Base-by-base conservation (phyloP, 129 eudicot genomes). In the Deinandra increscens region DNA sequence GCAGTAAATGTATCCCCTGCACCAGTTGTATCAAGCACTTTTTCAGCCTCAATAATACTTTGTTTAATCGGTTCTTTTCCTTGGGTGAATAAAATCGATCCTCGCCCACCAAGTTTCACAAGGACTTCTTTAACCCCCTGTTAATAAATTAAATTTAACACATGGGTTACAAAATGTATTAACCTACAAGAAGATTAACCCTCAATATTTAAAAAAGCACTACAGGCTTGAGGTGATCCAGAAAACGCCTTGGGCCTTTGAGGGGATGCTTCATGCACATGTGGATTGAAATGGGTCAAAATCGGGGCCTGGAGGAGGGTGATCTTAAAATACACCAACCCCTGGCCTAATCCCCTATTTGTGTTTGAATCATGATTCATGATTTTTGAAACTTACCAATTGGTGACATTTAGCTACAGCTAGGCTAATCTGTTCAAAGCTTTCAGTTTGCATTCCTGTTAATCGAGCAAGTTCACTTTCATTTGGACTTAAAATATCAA, bases 1-100 rank as follows among this genome's bases (percentile, higher is more conserved):
- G 98, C 96, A 29, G 98, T 92, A 68, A 92, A 92, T 14, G 98
- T 92, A 68, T 92, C 98, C 37, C 98, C 98, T 18, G 96, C 96
- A 70, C 98, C 98, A 23, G 98, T 92, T 64, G 98, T 92, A 66
- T 92, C 98, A 10, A 92, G 62, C 31, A 92, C 95, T 75, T 84
- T 84, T 45, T 87, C 79, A 60, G 96, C 98, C 34, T 84, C 81
- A 46, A 92, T 89, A 69, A 92, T 83, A 33, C 88, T 70, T 75
- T 92, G 98, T 66, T 45, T 83, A 39, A 89, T 81, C n/a, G 98
- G 82, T 76, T 92, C 89, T 72, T 92, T 82, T 60, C 98, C 98
- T 84, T 86, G 79, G 0, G 65, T 72, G 63, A 88, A 92, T 51
- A 92, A 79, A 56, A 77, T 95, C 2, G 98, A 88, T 18, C 98